Conservation (phyloP, 2,329 filamentous ascomycete genomes). For the Penicillium sp. region DNA sequence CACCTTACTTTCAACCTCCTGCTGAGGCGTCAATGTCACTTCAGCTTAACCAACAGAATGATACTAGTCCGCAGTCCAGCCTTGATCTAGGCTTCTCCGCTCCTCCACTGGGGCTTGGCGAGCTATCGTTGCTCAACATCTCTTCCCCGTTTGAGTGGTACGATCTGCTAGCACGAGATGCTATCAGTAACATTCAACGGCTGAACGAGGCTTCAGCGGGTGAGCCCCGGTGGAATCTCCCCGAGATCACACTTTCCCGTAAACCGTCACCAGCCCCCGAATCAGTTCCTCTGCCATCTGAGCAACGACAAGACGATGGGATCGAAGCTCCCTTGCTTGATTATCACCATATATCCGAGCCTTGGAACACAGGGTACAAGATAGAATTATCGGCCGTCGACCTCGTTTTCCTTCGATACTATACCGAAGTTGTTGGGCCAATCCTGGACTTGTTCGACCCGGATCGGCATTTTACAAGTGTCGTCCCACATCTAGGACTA, state of each 20-base stretch:
- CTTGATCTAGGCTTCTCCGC: conserved; percentile 13
- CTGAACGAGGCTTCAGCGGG: conserved; percentile 7
- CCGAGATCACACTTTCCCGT: conserved; percentile 18
- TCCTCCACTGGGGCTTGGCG: conserved; percentile 5
- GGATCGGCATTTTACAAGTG: conserved; percentile 23
- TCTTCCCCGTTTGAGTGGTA: conserved; percentile 27
- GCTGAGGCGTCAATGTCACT: neutral
- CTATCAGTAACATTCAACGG: conserved; percentile 23
- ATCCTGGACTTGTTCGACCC: conserved; percentile 27
- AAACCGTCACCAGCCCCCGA: conserved; percentile 8
- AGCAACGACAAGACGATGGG: neutral
- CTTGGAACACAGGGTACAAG: conserved; percentile 22
- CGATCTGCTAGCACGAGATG: conserved; percentile 29
- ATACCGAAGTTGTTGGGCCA: conserved; percentile 19
- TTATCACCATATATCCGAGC: conserved; percentile 9
- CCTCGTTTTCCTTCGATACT: conserved; percentile 17
- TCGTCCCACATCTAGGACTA: conserved; percentile 18
- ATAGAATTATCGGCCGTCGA: conserved; percentile 17
- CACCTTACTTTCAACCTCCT: neutral
- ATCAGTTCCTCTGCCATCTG: neutral
- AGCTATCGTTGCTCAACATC: conserved; percentile 19
- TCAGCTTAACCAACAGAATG: neutral
- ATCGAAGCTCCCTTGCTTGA: neutral
- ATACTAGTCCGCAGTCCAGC: conserved; percentile 4
- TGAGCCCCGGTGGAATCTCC: conserved; percentile 15